phyloP scores from a whole-genome alignment of 2,329 filamentous ascomycete species.

The Pestalotiopsis sp. region DNA sequence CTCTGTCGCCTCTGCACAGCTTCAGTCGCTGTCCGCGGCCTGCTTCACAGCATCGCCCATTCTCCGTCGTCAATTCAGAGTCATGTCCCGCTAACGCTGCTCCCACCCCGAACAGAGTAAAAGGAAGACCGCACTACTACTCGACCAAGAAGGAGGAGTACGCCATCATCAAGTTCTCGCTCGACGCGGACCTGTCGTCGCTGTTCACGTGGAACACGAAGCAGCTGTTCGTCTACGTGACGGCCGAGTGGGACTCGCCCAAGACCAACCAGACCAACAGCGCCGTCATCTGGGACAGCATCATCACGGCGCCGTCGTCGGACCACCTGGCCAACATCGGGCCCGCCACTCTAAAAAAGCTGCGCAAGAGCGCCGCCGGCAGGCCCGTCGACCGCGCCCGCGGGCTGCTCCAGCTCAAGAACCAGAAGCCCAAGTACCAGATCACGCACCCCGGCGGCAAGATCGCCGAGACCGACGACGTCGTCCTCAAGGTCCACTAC shows the following conservation, averaged over 20 bases:
- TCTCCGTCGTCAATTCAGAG: background rate
- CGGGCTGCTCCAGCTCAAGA: constrained; percentile 76
- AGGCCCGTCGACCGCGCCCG: constrained; percentile 64
- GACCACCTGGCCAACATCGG: constrained; percentile 64
- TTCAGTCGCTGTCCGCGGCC: too few species aligned
- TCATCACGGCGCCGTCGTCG: constrained; percentile 77
- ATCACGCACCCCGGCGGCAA: constrained; percentile 87
- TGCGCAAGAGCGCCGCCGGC: constrained; percentile 59
- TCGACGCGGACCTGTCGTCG: constrained; percentile 86
- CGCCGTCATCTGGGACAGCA: constrained; percentile 93
- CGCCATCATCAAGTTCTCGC: constrained; percentile 88
- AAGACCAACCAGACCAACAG: constrained; percentile 55
- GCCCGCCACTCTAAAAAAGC: constrained; percentile 63
- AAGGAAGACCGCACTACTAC: constrained; percentile 95
- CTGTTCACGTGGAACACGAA: constrained; percentile 99
- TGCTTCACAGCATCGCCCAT: too few species aligned
- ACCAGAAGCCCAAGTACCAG: constrained; percentile 94
- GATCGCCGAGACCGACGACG: constrained; percentile 73
- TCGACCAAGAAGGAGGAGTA: constrained; percentile 92
- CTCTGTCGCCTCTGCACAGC: background rate
- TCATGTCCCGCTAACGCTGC: background rate
- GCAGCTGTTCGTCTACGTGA: constrained; percentile 95
- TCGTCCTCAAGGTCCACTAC: constrained; percentile 83
- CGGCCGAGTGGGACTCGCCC: constrained; percentile 67
- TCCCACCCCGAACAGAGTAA: constrained; percentile 64